phyloP scores from a whole-genome alignment of 768 basidiomycete genomes.

The Clathrus columnatus region DNA sequence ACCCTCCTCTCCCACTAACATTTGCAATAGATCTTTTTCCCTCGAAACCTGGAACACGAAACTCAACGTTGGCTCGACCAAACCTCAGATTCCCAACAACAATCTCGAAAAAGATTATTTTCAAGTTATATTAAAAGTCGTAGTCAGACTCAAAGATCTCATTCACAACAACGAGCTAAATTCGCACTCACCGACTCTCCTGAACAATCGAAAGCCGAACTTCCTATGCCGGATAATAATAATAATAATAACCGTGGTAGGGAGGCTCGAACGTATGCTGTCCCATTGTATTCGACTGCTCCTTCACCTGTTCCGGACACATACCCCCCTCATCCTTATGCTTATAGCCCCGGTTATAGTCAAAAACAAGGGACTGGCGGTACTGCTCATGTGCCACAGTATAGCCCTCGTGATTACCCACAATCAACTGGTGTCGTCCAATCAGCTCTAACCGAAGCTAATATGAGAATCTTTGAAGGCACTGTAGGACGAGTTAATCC shows the following conservation, averaged over 20 bases:
- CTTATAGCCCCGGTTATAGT: not conserved
- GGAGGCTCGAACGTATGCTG: not conserved
- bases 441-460: not conserved
- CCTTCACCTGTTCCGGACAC: not conserved
- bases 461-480: not conserved
- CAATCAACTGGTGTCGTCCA: not conserved
- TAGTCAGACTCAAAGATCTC: not conserved
- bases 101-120: not conserved
- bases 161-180: not conserved
- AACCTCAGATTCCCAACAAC: not conserved
- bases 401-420: not conserved
- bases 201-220: not conserved
- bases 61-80: slow-evolving; percentile 27
- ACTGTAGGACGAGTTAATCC: not conserved
- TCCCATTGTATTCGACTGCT: not conserved
- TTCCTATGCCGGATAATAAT: not conserved
- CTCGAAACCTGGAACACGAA: slow-evolving; percentile 63
- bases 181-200: slow-evolving; percentile 5
- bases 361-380: not conserved
- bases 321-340: not conserved
- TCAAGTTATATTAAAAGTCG: no score
- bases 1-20: not conserved
- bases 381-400: not conserved
- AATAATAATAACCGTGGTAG: no score
- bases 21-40: slow-evolving; percentile 67